These are phyloP conservation scores for Xanthoconium separans DNA, from an alignment of 1,284 basidiomycete species.

Conservation along the genomic window DNA sequence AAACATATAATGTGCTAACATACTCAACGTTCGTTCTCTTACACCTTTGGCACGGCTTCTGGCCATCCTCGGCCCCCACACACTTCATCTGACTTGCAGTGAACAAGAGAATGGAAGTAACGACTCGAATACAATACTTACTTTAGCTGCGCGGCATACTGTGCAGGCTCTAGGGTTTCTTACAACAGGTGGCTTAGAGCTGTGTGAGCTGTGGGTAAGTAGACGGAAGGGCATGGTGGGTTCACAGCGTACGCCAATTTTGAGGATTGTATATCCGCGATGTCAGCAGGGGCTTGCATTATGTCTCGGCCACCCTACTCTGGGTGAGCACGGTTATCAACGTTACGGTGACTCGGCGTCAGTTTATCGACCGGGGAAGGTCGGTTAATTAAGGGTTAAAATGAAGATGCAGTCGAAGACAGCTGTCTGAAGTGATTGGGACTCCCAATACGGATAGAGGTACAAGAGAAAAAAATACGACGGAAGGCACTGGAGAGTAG, in stretches of 20 bases:
- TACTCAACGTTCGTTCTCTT: constrained; percentile 75
- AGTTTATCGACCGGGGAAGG: constrained; percentile 40
- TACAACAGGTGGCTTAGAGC: constrained; percentile 56
- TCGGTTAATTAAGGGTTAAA: constrained; percentile 40
- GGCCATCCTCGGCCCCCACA: constrained; percentile 79
- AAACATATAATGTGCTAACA: constrained; percentile 24
- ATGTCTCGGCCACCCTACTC: constrained; percentile 18
- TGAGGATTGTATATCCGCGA: constrained; percentile 32
- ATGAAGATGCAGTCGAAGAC: constrained; percentile 26
- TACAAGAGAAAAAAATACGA: constrained; percentile 3
- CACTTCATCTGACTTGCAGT: constrained; percentile 71
- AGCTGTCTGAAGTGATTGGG: constrained; percentile 6
- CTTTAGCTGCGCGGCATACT: constrained; percentile 80
- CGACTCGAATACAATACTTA: constrained; percentile 29
- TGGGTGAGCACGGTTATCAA: constrained; percentile 35
- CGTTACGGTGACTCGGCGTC: constrained; percentile 40
- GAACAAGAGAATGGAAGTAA: constrained; percentile 17
- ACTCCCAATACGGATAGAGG: background rate
- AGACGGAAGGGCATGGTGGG: constrained; percentile 7
- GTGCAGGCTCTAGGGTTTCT: constrained; percentile 78
- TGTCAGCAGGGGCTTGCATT: constrained; percentile 31
- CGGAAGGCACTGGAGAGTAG: constrained; percentile 6
- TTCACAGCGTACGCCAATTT: constrained; percentile 27
- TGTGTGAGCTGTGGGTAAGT: constrained; percentile 18
- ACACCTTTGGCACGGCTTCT: constrained; percentile 74